phyloP scores from a whole-genome alignment of 768 basidiomycete genomes.

The Boletus pseudo-olivaceus region DNA sequence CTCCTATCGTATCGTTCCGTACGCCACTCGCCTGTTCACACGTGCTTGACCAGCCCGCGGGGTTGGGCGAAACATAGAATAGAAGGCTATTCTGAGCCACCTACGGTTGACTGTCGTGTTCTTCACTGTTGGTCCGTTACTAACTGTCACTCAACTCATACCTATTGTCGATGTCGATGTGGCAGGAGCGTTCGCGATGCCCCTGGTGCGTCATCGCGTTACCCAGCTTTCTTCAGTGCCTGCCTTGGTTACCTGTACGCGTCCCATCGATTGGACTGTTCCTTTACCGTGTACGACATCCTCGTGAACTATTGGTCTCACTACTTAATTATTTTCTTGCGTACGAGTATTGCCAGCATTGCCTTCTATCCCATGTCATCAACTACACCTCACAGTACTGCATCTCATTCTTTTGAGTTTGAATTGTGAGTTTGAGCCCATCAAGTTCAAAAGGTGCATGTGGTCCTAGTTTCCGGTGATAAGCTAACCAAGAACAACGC shows the following conservation, averaged over 20 bases:
- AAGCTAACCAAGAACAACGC: neutral
- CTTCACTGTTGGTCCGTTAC: neutral
- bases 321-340: constrained; percentile 22
- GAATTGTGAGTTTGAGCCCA: too few species aligned
- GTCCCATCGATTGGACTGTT: constrained; percentile 3
- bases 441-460: neutral
- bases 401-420: neutral
- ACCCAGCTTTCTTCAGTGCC: neutral
- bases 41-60: neutral
- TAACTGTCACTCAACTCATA: constrained; percentile 1
- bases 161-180: constrained; percentile 4
- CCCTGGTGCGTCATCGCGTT: neutral
- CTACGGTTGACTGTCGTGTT: neutral
- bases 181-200: neutral
- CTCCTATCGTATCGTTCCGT: constrained; percentile 6
- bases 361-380: constrained; percentile 2
- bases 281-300: constrained; percentile 17
- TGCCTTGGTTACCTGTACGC: neutral
- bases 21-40: neutral
- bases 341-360: constrained; percentile 12
- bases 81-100: constrained; percentile 3
- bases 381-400: neutral
- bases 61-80: constrained; percentile 11
- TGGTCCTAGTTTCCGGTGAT: too few species aligned
- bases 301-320: constrained; percentile 3